A percentile compares a stretch with the other conserved stretches of the same genome.
These are phyloP conservation scores for Colletotrichum zoysiae DNA, from an alignment of 2,329 filamentous ascomycete genomes.

Conservation along the genomic window DNA sequence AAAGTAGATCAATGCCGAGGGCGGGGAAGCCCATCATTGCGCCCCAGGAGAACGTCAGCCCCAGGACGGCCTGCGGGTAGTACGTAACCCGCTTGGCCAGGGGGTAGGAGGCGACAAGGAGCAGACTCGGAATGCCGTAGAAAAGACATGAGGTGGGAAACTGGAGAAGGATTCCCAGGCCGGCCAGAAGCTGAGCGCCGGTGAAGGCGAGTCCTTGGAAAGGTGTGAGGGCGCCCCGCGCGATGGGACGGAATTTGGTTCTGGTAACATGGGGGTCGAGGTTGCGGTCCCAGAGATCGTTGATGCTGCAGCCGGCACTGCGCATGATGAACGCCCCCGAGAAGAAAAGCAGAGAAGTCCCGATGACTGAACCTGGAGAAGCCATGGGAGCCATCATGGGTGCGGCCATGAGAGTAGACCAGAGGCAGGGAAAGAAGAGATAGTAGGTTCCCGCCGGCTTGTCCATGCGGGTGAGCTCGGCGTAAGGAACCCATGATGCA, in stretches of 20 bases:
- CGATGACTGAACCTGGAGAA: conserved; percentile 70
- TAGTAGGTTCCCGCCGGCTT: conserved; percentile 88
- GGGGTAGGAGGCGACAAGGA: conserved; percentile 82
- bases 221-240: conserved; percentile 80
- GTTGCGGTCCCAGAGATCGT: conserved; percentile 91
- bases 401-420: conserved; percentile 85
- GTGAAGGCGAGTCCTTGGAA: conserved; percentile 80
- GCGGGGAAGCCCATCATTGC: conserved; percentile 90
- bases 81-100: conserved; percentile 88
- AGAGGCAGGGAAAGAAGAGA: conserved; percentile 87
- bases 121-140: conserved; percentile 81
- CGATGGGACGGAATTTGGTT: conserved; percentile 83
- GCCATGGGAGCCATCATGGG: conserved; percentile 74
- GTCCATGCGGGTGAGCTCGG: conserved; percentile 83
- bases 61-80: conserved; percentile 87
- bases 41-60: conserved; percentile 90
- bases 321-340: conserved; percentile 86
- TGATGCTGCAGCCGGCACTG: conserved; percentile 88
- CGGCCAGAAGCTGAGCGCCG: conserved; percentile 78
- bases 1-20: conserved; percentile 80
- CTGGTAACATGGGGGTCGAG: conserved; percentile 84
- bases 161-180: conserved; percentile 80
- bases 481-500: conserved; percentile 80
- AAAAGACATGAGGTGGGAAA: conserved; percentile 80
- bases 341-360: conserved; percentile 78